Evolutionary conservation across 1,284 basidiomycete genomes (phyloP).

Genomic region (Coniferiporia weirii): DNA sequence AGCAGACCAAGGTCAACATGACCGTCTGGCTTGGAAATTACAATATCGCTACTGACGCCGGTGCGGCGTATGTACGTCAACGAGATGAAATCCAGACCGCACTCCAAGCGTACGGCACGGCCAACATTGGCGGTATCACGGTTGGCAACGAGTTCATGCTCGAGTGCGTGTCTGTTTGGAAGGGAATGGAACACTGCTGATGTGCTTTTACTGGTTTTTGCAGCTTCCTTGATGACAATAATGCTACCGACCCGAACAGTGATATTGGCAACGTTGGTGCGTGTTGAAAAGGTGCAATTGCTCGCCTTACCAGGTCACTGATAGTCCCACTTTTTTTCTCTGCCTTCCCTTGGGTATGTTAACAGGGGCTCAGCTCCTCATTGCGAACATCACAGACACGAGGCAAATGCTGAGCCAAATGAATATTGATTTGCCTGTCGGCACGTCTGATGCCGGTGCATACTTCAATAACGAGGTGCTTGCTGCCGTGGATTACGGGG

Average conservation of each 20-base stretch:
- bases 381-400: slow-evolving; percentile 64
- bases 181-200: not conserved
- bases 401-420: slow-evolving; percentile 48
- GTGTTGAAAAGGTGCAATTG: slow-evolving; percentile 5
- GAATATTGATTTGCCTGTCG: slow-evolving; percentile 61
- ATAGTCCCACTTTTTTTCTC: not conserved
- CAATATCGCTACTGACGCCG: slow-evolving; percentile 54
- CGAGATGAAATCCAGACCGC: slow-evolving; percentile 60
- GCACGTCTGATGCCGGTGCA: slow-evolving; percentile 87
- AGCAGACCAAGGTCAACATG: slow-evolving; percentile 86
- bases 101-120: slow-evolving; percentile 74
- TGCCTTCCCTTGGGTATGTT: slow-evolving; percentile 4
- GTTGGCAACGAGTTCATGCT: slow-evolving; percentile 84
- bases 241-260: slow-evolving; percentile 43
- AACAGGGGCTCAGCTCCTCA: slow-evolving; percentile 42
- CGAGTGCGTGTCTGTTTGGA: slow-evolving; percentile 43
- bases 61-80: slow-evolving; percentile 69
- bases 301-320: not conserved
- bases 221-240: slow-evolving; percentile 51
- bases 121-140: slow-evolving; percentile 75
- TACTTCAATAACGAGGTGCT: slow-evolving; percentile 77
- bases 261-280: slow-evolving; percentile 52
- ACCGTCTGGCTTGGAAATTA: slow-evolving; percentile 84
- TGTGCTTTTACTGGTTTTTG: slow-evolving; percentile 5
- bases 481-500: slow-evolving; percentile 69